phyloP scores from a whole-genome alignment of 1,284 basidiomycete species.

The Ustilago tritici region DNA sequence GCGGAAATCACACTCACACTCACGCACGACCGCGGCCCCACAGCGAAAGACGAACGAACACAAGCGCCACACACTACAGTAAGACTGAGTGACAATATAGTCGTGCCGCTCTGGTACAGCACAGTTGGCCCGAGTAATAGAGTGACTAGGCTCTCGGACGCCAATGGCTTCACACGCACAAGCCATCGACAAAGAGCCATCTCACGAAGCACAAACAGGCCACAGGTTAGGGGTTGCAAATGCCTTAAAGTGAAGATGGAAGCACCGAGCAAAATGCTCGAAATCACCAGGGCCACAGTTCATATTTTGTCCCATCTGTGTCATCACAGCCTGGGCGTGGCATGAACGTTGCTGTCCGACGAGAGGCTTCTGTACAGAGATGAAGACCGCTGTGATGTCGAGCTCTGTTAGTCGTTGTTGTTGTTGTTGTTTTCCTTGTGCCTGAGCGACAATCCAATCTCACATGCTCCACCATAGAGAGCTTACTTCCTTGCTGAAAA shows the following conservation, averaged over 20 bases:
- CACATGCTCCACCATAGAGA: no score
- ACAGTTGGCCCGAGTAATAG: neutral
- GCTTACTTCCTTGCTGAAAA: neutral
- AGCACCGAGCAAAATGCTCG: neutral
- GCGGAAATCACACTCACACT: neutral
- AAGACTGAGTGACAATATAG: no score
- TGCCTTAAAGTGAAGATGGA: no score
- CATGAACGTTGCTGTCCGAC: neutral
- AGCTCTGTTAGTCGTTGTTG: neutral
- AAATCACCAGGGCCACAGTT: neutral
- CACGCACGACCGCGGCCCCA: neutral
- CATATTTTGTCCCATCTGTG: neutral
- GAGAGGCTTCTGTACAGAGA: neutral
- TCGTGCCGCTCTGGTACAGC: neutral
- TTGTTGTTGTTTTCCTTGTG: neutral
- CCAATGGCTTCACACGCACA: no score
- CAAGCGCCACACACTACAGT: no score
- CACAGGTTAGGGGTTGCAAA: no score
- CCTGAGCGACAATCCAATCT: no score
- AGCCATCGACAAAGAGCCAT: no score
- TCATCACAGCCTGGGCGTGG: neutral
- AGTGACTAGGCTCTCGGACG: no score
- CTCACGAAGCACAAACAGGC: no score
- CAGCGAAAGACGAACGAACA: no score
- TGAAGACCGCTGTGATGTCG: neutral